Conservation (phyloP, 148 eudicot genomes). For the Amaranthus hypochondriacus region DNA sequence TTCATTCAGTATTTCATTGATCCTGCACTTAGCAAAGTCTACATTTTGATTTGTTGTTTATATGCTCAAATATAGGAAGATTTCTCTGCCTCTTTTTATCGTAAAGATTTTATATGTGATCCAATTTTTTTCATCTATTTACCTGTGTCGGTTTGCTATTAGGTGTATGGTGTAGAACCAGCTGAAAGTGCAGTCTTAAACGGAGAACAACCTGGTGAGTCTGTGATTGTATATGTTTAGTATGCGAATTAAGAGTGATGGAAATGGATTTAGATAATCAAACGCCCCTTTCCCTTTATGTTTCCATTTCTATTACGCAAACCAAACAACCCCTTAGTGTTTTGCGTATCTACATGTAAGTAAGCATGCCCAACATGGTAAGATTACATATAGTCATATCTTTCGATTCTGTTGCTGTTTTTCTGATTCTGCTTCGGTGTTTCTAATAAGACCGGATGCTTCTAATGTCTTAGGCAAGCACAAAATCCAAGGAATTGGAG, state of each 20-base stretch:
- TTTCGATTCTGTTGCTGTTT: no score
- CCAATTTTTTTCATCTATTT: neutral
- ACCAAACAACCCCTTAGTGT: no score
- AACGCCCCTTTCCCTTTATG: no score
- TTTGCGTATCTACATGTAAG: no score
- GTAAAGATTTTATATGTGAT: neutral
- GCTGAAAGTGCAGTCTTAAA: conserved; percentile 74
- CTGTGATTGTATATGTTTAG: neutral
- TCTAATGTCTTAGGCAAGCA: conserved; percentile 45
- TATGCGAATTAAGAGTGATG: no score
- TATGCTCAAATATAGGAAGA: neutral
- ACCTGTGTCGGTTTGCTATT: conserved; percentile 8
- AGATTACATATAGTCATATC: no score
- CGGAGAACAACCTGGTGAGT: conserved; percentile 76
- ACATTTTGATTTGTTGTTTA: neutral
- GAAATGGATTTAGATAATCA: no score
- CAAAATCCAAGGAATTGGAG: conserved; percentile 81
- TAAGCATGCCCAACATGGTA: no score
- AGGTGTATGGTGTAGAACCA: conserved; percentile 82
- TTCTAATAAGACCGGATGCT: neutral
- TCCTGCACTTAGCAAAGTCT: neutral
- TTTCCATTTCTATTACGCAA: no score
- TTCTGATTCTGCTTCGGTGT: neutral
- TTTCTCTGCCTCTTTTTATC: neutral
- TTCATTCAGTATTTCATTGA: neutral